Evolutionary conservation across 1,139 yeast genomes (phyloP).

Genomic region (Pichia sp.): DNA sequence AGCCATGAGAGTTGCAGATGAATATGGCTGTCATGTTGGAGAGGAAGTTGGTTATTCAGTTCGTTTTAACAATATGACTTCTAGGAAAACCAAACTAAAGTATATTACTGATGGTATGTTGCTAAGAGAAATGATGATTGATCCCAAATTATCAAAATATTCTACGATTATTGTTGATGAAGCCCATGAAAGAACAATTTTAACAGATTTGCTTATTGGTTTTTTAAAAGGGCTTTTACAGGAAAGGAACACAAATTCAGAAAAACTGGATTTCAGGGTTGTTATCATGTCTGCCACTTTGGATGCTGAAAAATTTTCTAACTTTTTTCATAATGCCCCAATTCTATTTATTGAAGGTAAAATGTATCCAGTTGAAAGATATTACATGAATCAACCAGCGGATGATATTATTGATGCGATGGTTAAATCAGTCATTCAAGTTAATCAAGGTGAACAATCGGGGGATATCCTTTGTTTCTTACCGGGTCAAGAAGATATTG

Average conservation of each 20-base stretch:
- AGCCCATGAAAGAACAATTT: slow-evolving; percentile 93
- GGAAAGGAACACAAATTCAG: slow-evolving; percentile 37
- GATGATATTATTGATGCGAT: slow-evolving; percentile 83
- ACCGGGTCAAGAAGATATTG: slow-evolving; percentile 98
- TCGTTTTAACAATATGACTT: slow-evolving; percentile 61
- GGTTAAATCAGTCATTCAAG: slow-evolving; percentile 68
- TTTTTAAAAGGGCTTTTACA: slow-evolving; percentile 63
- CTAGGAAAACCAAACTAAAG: slow-evolving; percentile 58
- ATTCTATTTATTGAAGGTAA: slow-evolving; percentile 85
- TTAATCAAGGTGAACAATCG: slow-evolving; percentile 68
- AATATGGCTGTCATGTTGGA: slow-evolving; percentile 72
- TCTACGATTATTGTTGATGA: slow-evolving; percentile 85
- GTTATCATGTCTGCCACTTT: slow-evolving; percentile 92
- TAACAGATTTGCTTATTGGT: slow-evolving; percentile 87
- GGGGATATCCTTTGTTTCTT: slow-evolving; percentile 90
- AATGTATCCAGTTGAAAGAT: slow-evolving; percentile 74
- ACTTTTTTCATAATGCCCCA: slow-evolving; percentile 72
- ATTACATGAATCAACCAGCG: slow-evolving; percentile 51
- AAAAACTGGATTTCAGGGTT: slow-evolving; percentile 41
- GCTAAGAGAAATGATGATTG: slow-evolving; percentile 81
- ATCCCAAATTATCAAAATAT: slow-evolving; percentile 56
- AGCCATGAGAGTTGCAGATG: slow-evolving; percentile 90
- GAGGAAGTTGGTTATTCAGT: slow-evolving; percentile 91
- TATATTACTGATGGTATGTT: slow-evolving; percentile 98
- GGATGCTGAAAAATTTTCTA: slow-evolving; percentile 84